phyloP scores from a whole-genome alignment of 139 green algal genomes.

The Chlorella sp. region DNA sequence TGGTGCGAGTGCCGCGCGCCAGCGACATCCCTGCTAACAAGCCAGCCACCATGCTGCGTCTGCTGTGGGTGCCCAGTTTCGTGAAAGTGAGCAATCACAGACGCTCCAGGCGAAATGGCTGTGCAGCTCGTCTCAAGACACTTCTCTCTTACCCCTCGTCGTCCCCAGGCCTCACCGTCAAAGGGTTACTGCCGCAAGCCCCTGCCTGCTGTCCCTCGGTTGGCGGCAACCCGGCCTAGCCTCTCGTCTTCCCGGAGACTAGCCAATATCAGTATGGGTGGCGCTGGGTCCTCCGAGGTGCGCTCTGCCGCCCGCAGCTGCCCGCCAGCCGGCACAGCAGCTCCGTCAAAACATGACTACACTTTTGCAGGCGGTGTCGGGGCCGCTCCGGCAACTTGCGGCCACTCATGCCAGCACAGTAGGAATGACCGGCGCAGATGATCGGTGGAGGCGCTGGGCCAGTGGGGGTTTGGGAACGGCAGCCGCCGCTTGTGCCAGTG shows the following conservation, averaged over 20 bases:
- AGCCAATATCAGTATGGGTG: not conserved
- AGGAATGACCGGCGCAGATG: not conserved
- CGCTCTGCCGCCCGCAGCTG: not conserved
- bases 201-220: not conserved
- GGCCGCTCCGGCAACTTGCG: not conserved
- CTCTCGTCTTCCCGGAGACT: not conserved
- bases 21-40: not conserved
- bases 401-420: not conserved
- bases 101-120: not conserved
- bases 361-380: no score
- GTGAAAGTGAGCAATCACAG: no score
- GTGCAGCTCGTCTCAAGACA: not conserved
- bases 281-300: conserved; percentile 5
- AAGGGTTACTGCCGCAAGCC: not conserved
- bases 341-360: conserved; percentile 3
- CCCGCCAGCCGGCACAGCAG: no score
- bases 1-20: not conserved
- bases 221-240: not conserved
- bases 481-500: not conserved
- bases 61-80: not conserved
- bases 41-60: not conserved
- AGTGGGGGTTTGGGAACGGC: no score
- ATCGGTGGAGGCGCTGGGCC: no score
- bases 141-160: not conserved
- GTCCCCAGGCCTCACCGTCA: not conserved